Evolutionary conservation across 345 rosid genomes (phyloP), one percentile per base, ranked within the genome.

Genomic region (Barbarea vulgaris): DNA sequence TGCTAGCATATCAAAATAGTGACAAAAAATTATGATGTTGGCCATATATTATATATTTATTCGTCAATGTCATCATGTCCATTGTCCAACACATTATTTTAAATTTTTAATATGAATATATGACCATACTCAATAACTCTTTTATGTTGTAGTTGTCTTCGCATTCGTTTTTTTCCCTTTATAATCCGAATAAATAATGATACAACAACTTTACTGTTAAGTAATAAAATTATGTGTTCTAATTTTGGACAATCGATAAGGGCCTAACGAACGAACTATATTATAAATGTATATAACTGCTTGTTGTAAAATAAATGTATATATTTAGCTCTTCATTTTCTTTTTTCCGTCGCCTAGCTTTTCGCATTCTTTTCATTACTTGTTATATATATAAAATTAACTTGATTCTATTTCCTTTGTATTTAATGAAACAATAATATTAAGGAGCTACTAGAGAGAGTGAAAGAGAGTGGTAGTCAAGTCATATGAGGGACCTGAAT

Each of bases 401-500:
- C 42, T 69, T 57, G 55, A 9, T 42, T 56, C 2, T 11, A 21
- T 21, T 21, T 22, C n/a, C n/a, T n/a, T 37, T 54, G 10, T 4
- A 12, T 60, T 33, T 61, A 36, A 5, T 12, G 22, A 13, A 39
- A 37, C 30, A 48, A 53, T 62, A 52, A 18, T 62, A 72, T 3
- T 9, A 21, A 52, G 36, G 30, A 39, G 53, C 48, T 60, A 34
- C 14, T 36, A 37, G 21, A 72, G 51, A n/a, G 33, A 52, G 31
- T 37, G 33, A 73, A 4, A 59, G 30, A 24, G 63, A 73, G 52
- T 24, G 59, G 56, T 60, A 61, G 76, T 72, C 60, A 46, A 70
- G 50, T 60, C 67, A 73, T 51, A 53, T 53, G 70, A 27, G 70
- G 60, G 77, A 64, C 63, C 64, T 73, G 55, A 73, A 64, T 73